Base-by-base conservation (phyloP, 1,139 yeast genomes). In the Suhomyces atakaporum region DNA sequence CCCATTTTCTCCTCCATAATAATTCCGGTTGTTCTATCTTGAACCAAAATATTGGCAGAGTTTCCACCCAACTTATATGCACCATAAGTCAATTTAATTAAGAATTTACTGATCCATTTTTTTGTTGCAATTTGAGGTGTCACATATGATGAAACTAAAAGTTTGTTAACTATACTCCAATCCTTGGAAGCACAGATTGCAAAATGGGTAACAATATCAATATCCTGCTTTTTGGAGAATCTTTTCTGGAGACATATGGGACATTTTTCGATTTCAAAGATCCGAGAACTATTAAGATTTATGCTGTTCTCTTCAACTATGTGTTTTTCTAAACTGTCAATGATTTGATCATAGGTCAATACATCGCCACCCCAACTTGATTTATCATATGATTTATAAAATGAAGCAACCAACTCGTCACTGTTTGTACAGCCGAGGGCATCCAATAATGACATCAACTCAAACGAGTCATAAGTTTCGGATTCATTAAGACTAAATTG, bases 1-100 rank as follows among this genome's bases (percentile, higher is more conserved):
- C 92, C 84, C 86, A 92, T 92, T 51, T 89, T 88, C 53, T 92
- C 98, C 56, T 92, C 97, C 55, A 85, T 65, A 12, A 92, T 79
- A 33, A 85, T 76, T 0, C 98, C 98, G 0, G 96, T 84, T 26
- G 75, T 70, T 46, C 98, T 70, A 59, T 92, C 97, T 58, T 92
- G 97, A 3, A 92, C 97, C 36, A 92, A 67, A 27, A 92, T 92
- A 54, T 90, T 90, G 10, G 97, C 98, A 31, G 94, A 87, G 54
- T 90, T 87, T 25, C 89, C 84, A 1, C 98, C 98, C 20, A 90
- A 63, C 32, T 82, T 79, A 56, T 89, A 85, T 49, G 84, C 84
- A 0, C 98, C 98, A 55, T 88, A 89, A 0, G 95, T 86, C 31
- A 92, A 66, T 54, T 88, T 90, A 38, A 89, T 84, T 42, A 89